Base-by-base conservation (phyloP, 2,329 filamentous ascomycete species). In the Pestalotiopsis sp. region DNA sequence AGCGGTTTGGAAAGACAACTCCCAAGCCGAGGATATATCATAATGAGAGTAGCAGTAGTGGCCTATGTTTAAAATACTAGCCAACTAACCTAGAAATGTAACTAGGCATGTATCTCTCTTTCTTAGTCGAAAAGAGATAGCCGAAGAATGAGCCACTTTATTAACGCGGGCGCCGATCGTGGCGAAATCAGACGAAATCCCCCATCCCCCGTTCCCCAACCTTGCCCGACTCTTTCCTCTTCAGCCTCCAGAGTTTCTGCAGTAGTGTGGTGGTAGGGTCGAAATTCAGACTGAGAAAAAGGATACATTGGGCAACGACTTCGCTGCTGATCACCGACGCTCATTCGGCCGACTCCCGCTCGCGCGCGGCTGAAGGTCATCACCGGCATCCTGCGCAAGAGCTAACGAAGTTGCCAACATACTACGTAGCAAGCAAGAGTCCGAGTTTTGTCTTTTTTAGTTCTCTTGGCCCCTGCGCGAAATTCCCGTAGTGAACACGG, bases 351-450 rank as follows among this genome's bases (percentile, higher is more conserved):
- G 60, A 63, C 39, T 40, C n/a, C 60, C 39, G 60, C 26, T 63
- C 22, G 35, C 60, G 60, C 60, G 60, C 60, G 60, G 60, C 60
- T 63, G 60, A 52, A 48, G 20, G 17, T 40, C 58, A 61, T 52
- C 44, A 52, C 44, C 44, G 44, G 20, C 44, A 52, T 52, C 44
- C 17, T 52, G 44, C 44, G 17, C 20, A 22, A 35, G 30, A 35
- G 30, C 30, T 35, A 35, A 35, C 30, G 30, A 9, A 35, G 30
- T 35, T 9, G 26, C 30, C 9, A 35, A 7, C 30, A 35, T 35
- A 35, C 30, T 35, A 35, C 30, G 30, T 35, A 35, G 7, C 30
- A 35, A 35, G 30, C 6, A 7, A 35, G 30, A 35, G 30, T 35
- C 7, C 30, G 30, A 35, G 6, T 35, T 35, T 35, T 35, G 30